Evolutionary conservation across 192 early-diverging fungal genomes (phyloP), one percentile per base, ranked within the genome.

Genomic region (Obelidium mucronatum): DNA sequence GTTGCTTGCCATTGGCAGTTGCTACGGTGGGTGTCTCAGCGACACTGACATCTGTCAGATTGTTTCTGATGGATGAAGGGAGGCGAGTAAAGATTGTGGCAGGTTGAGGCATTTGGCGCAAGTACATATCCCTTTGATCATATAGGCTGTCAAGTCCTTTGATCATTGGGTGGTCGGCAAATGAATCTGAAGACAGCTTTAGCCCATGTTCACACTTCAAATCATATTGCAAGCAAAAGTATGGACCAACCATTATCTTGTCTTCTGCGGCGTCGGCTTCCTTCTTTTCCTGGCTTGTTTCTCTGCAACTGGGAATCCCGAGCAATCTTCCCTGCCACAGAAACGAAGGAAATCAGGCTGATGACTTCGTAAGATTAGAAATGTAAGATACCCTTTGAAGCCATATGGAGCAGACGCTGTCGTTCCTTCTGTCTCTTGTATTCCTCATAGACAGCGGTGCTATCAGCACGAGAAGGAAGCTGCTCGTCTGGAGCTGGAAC

Each of bases 151-250:
- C 39, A 15, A 42, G 31, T 8, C 22, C 66, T 4, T 30, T 11
- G n/a, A 67, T 33, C 2, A 67, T 19, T 1, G 66, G 66, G 44
- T 67, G 66, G 31, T 67, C 22, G 0, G 48, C 66, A 28, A 67
- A 67, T 15, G 66, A 28, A 44, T 67, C 66, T 67, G 30, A 33
- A 24, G 37, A 8, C 35, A 37, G 61, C 17, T 15, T 17, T 13
- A 39, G 35, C 4, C 17, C 31, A 39, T 64, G 61, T 64, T 19
- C 11, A 5, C 8, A 24, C 11, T 31, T 24, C 56, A n/a, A 5
- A 30, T 31, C 37, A 24, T 22, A 65, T 34, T 40, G 35, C 11
- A n/a, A 39, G 15, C 63, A 19, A 65, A 67, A 28, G 42, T 28
- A 30, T 36, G 44, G 13, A 40, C 15, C 19, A 15, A 67, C 66